A percentile compares a stretch with the other conserved stretches of the same genome.
Evolutionary conservation across 1,139 yeast genomes (phyloP).

Genomic region (Taphrina confusa): DNA sequence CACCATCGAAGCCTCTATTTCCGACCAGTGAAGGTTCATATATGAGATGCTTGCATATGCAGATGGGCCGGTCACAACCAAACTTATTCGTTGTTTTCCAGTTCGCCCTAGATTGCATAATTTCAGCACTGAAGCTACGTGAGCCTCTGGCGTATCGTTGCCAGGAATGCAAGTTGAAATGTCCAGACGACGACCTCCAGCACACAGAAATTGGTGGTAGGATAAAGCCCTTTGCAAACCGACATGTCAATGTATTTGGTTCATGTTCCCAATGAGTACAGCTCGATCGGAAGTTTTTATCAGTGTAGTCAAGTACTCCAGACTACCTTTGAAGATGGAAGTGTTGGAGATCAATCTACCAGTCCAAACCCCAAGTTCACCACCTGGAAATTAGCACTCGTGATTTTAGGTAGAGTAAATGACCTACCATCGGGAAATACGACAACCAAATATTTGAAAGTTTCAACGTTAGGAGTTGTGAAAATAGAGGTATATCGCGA

Average conservation of each 20-base stretch:
- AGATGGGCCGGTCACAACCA: slow-evolving; percentile 20
- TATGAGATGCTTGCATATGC: slow-evolving; percentile 9
- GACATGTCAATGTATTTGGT: slow-evolving; percentile 1
- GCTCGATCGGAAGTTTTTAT: not conserved
- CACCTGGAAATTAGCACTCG: slow-evolving; percentile 4
- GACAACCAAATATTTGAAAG: not conserved
- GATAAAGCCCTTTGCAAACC: not conserved
- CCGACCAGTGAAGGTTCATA: slow-evolving; percentile 8
- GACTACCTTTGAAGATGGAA: slow-evolving; percentile 1
- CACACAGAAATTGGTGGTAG: slow-evolving; percentile 11
- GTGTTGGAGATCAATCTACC: slow-evolving; percentile 19
- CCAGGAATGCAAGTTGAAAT: not conserved
- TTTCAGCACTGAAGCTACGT: slow-evolving; percentile 10
- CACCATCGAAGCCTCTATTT: not conserved
- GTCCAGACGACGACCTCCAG: slow-evolving; percentile 6
- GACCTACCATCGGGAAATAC: slow-evolving; percentile 23
- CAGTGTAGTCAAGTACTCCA: slow-evolving; percentile 2
- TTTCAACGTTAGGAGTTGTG: not conserved
- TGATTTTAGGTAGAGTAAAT: not conserved
- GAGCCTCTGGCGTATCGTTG: slow-evolving; percentile 9
- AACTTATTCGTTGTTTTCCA: not conserved
- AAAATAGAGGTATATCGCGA: not conserved
- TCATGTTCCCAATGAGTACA: slow-evolving; percentile 13
- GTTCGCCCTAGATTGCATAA: not conserved
- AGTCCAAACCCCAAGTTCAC: slow-evolving; percentile 24